Conservation (phyloP, 1,139 yeast species). For the Suhomyces kunorum region DNA sequence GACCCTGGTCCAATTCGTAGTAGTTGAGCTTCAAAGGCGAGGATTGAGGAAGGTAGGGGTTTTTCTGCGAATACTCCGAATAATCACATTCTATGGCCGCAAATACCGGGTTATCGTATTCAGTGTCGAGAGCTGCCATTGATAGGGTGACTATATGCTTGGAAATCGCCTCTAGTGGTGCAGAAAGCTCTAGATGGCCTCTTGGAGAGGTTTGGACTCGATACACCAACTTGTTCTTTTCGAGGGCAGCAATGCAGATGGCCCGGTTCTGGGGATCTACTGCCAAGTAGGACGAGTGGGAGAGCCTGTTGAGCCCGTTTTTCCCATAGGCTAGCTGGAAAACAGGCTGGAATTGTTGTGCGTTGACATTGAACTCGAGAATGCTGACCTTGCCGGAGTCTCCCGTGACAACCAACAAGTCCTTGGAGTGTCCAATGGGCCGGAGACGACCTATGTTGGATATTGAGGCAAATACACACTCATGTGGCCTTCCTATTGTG, state of each 20-base stretch:
- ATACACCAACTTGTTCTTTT: conserved; percentile 69
- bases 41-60: conserved; percentile 17
- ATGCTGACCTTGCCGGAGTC: conserved; percentile 79
- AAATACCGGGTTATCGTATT: conserved; percentile 79
- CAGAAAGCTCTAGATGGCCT: conserved; percentile 51
- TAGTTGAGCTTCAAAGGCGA: conserved; percentile 45
- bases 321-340: conserved; percentile 72
- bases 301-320: conserved; percentile 69
- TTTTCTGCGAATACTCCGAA: conserved; percentile 20
- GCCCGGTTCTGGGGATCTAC: conserved; percentile 78
- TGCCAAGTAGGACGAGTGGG: conserved; percentile 77
- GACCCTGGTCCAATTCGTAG: conserved; percentile 84
- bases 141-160: conserved; percentile 55
- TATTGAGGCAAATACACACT: conserved; percentile 54
- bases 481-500: conserved; percentile 22
- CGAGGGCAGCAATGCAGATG: conserved; percentile 68
- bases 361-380: conserved; percentile 46
- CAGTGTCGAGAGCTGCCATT: conserved; percentile 67
- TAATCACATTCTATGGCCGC: conserved; percentile 77
- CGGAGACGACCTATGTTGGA: conserved; percentile 54
- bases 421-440: conserved; percentile 54
- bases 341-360: conserved; percentile 47
- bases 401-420: conserved; percentile 66
- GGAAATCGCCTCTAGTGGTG: conserved; percentile 72
- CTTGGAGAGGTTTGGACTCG: conserved; percentile 42